Evolutionary conservation across 345 rosid species (phyloP).

Genomic region (Brassica carinata): DNA sequence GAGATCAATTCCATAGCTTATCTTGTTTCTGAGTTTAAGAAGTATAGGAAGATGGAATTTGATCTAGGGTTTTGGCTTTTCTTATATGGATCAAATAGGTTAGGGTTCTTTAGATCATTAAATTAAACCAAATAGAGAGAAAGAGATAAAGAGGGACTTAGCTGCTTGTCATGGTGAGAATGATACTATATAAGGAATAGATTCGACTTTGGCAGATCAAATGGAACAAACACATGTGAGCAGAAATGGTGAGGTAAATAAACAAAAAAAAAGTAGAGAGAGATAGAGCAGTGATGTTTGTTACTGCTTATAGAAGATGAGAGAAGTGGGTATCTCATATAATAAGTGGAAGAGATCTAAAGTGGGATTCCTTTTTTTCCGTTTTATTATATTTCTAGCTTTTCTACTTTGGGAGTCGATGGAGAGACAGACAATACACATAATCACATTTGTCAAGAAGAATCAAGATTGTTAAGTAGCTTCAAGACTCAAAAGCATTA

Average conservation of each 20-base stretch:
- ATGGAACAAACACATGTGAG: conserved; percentile 15
- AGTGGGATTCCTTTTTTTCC: conserved; percentile 15
- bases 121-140: conserved; percentile 13
- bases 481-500: conserved; percentile 25
- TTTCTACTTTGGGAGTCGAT: conserved; percentile 41
- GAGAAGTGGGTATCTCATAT: conserved; percentile 9
- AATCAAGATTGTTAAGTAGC: conserved; percentile 14
- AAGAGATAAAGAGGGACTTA: conserved; percentile 7
- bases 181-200: conserved; percentile 30
- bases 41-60: conserved; percentile 1
- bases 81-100: neutral
- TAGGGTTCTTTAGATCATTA: conserved; percentile 35
- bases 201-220: conserved; percentile 26
- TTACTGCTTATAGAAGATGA: conserved; percentile 20
- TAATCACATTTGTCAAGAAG: conserved; percentile 22
- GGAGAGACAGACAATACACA: conserved; percentile 27
- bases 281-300: conserved; percentile 1
- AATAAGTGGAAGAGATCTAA: conserved; percentile 34
- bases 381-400: conserved; percentile 10
- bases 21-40: conserved; percentile 7
- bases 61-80: conserved; percentile 25
- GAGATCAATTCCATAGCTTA: conserved; percentile 51
- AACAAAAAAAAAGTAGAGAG: neutral
- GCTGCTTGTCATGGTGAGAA: conserved; percentile 25
- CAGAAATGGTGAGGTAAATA: conserved; percentile 41